phyloP scores from a whole-genome alignment of 2,329 filamentous ascomycete species.

The Juglanconis oblonga region DNA sequence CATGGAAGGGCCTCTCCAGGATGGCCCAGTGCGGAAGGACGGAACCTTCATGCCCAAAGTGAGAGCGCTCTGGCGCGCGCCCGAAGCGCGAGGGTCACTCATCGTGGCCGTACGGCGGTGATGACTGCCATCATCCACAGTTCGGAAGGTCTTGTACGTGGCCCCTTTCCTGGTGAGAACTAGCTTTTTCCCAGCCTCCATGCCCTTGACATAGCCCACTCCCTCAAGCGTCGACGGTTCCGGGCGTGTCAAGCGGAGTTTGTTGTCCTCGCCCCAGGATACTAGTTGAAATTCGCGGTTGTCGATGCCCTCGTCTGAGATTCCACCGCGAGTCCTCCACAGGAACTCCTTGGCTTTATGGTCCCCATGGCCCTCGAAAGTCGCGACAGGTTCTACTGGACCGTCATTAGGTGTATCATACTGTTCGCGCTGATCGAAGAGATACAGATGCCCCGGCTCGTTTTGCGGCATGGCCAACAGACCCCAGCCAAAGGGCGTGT shows the following conservation, averaged over 20 bases:
- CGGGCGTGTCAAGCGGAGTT: conserved; percentile 74
- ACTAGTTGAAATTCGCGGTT: conserved; percentile 89
- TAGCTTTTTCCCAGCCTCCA: conserved; percentile 59
- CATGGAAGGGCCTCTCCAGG: conserved; percentile 58
- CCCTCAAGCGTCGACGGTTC: conserved; percentile 61
- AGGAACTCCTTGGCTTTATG: conserved; percentile 86
- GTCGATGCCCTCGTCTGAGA: conserved; percentile 67
- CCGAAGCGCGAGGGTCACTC: conserved; percentile 53
- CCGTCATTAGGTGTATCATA: conserved; percentile 43
- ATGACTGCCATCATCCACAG: conserved; percentile 58
- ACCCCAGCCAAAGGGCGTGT: conserved; percentile 86
- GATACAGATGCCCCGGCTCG: conserved; percentile 77
- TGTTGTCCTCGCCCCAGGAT: conserved; percentile 86
- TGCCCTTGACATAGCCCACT: conserved; percentile 72
- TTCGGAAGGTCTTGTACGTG: conserved; percentile 79
- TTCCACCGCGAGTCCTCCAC: conserved; percentile 74
- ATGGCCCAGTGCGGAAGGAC: conserved; percentile 34
- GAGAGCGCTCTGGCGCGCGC: conserved; percentile 38
- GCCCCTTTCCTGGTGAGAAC: conserved; percentile 81
- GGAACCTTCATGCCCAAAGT: conserved; percentile 37
- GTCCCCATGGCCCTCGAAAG: conserved; percentile 60
- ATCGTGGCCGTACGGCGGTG: conserved; percentile 61
- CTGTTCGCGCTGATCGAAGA: conserved; percentile 68
- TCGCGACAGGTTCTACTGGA: conserved; percentile 47
- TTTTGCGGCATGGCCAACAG: conserved; percentile 90